Percentiles rank a stretch among this genome's conserved stretches.
Conservation (phyloP, 805 yeast genomes). For the Ogataea henricii region DNA sequence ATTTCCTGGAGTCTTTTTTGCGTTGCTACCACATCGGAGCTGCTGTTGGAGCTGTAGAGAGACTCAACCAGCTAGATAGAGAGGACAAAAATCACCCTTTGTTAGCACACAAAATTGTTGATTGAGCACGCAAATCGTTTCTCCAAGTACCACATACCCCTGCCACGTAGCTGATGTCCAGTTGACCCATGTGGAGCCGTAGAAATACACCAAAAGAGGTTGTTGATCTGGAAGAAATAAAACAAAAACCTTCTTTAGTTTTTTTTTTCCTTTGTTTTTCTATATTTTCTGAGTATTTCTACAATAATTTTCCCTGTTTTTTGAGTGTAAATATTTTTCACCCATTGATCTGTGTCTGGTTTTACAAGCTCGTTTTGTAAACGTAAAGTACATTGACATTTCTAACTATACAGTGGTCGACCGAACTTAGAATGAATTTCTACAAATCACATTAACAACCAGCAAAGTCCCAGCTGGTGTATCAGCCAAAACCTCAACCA, state of each 20-base stretch:
- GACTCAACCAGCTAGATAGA: conserved; percentile 38
- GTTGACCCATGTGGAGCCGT: conserved; percentile 2
- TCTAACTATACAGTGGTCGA: conserved; percentile 25
- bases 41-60: conserved; percentile 43
- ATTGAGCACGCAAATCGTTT: background rate
- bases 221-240: background rate
- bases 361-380: no score
- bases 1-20: conserved; percentile 59
- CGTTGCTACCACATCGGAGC: conserved; percentile 40
- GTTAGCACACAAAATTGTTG: conserved; percentile 1
- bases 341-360: no score
- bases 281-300: background rate
- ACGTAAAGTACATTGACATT: conserved; percentile 4
- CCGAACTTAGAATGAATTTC: conserved; percentile 19
- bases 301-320: background rate
- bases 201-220: no score
- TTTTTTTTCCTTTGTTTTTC: background rate
- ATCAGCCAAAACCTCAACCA: conserved; percentile 7
- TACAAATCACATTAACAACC: conserved; percentile 22
- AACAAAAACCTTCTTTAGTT: no score
- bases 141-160: conserved; percentile 9
- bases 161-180: conserved; percentile 14
- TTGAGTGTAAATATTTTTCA: background rate
- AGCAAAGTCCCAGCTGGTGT: background rate
- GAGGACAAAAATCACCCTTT: background rate